Percentiles rank a stretch among this genome's conserved stretches.
Conservation (phyloP, 1,139 yeast genomes). For the Candida sp. region DNA sequence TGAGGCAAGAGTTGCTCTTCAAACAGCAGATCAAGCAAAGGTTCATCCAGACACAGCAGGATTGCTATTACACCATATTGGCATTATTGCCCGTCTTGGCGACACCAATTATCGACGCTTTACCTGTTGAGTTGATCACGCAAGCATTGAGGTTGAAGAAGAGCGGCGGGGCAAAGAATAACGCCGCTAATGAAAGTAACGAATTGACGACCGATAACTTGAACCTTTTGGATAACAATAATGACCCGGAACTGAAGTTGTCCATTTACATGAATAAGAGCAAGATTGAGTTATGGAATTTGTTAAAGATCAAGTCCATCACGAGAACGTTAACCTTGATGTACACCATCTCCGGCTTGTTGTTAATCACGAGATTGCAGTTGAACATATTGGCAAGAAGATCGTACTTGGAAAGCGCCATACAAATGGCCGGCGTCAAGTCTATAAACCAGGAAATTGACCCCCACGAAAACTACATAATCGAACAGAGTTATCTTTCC, state of each 20-base stretch:
- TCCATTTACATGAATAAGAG: constrained; percentile 44
- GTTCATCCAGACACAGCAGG: constrained; percentile 92
- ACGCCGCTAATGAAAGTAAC: constrained; percentile 26
- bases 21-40: constrained; percentile 78
- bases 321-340: constrained; percentile 75
- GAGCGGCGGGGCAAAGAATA: constrained; percentile 14
- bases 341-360: constrained; percentile 70
- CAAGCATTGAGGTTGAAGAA: constrained; percentile 70
- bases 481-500: constrained; percentile 86
- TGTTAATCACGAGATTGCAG: constrained; percentile 82
- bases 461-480: constrained; percentile 45
- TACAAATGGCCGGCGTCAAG: constrained; percentile 59
- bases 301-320: constrained; percentile 75
- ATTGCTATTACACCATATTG: constrained; percentile 83
- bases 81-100: constrained; percentile 83
- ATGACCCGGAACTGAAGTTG: constrained; percentile 29
- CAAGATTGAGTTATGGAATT: constrained; percentile 86
- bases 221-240: constrained; percentile 34
- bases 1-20: constrained; percentile 76
- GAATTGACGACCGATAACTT: constrained; percentile 46
- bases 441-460: constrained; percentile 20
- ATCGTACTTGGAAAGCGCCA: constrained; percentile 81
- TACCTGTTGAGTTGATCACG: constrained; percentile 78
- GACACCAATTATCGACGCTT: constrained; percentile 60
- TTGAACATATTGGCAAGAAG: constrained; percentile 87